Percentiles rank a stretch among this genome's conserved stretches.
These are phyloP conservation scores for Sphaceloma murrayae DNA, from an alignment of 2,329 filamentous ascomycete genomes.

Conservation along the genomic window DNA sequence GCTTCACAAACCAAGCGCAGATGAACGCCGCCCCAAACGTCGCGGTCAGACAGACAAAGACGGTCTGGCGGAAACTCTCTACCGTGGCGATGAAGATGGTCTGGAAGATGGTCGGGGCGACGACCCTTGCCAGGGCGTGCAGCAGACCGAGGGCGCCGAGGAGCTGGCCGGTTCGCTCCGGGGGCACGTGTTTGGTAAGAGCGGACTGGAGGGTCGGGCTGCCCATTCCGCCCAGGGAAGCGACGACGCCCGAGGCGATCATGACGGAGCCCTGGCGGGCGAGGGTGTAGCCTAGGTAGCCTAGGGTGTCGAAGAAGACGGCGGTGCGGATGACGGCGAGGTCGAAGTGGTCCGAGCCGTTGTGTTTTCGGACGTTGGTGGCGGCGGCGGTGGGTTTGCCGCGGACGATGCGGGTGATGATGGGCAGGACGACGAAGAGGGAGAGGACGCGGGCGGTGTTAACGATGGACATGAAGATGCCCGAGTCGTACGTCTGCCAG, in stretches of 20 bases:
- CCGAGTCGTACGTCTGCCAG: conserved; percentile 75
- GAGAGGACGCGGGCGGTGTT: conserved; percentile 67
- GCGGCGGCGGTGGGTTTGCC: conserved; percentile 39
- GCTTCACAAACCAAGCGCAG: conserved; percentile 60
- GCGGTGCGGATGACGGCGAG: conserved; percentile 65
- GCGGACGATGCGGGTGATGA: conserved; percentile 67
- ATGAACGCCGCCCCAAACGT: conserved; percentile 59
- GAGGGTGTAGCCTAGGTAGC: conserved; percentile 65
- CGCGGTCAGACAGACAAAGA: conserved; percentile 64
- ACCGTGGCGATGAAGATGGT: conserved; percentile 78
- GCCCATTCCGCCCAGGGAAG: conserved; percentile 72
- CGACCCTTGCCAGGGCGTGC: conserved; percentile 68
- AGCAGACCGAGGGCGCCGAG: conserved; percentile 79
- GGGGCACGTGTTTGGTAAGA: conserved; percentile 82
- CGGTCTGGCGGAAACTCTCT: conserved; percentile 63
- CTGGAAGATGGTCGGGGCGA: conserved; percentile 76
- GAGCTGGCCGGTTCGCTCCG: conserved; percentile 73
- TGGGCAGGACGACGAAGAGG: conserved; percentile 65
- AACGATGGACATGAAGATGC: conserved; percentile 68
- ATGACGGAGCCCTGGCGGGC: conserved; percentile 55
- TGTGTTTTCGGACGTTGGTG: conserved; percentile 39
- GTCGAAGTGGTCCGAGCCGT: conserved; percentile 69
- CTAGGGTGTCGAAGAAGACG: conserved; percentile 65
- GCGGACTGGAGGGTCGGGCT: conserved; percentile 75
- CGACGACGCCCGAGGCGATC: conserved; percentile 59